Evolutionary conservation across 345 rosid species (phyloP).

Genomic region (Pelargonium nanum): DNA sequence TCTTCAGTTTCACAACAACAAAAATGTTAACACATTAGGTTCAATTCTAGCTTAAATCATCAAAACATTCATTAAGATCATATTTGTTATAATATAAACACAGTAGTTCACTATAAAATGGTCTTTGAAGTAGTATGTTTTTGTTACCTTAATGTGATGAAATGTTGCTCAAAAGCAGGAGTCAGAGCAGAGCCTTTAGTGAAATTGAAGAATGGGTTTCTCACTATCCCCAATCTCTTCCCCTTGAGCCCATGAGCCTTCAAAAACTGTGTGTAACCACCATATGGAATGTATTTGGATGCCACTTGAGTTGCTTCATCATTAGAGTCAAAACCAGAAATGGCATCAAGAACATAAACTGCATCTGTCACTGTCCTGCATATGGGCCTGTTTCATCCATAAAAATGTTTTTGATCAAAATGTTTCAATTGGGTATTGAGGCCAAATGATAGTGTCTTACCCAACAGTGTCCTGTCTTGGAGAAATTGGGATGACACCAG

Average conservation of each 20-base stretch:
- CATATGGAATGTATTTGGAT: constrained; percentile 28
- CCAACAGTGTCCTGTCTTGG: constrained; percentile 59
- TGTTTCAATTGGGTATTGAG: no score
- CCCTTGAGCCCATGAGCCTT: constrained; percentile 33
- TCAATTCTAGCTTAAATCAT: no score
- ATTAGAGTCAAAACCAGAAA: constrained; percentile 36
- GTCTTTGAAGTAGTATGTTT: background rate
- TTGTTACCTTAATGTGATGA: constrained; percentile 36
- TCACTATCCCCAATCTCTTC: constrained; percentile 46
- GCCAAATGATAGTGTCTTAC: no score
- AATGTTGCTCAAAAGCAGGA: constrained; percentile 29
- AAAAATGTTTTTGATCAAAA: no score
- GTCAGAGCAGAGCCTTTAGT: background rate
- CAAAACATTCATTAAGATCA: no score
- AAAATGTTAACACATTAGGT: background rate
- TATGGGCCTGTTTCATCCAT: constrained; percentile 29
- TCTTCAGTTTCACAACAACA: constrained; percentile 17
- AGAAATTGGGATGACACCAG: constrained; percentile 61
- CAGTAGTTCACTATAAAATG: background rate
- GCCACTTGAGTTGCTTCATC: constrained; percentile 30
- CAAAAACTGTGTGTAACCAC: constrained; percentile 44
- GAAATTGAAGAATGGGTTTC: constrained; percentile 22
- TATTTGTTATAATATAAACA: no score
- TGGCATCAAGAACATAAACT: constrained; percentile 49
- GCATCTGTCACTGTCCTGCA: constrained; percentile 56